Evolutionary conservation across 768 basidiomycete genomes (phyloP).

Genomic region (Amanita rubescens): DNA sequence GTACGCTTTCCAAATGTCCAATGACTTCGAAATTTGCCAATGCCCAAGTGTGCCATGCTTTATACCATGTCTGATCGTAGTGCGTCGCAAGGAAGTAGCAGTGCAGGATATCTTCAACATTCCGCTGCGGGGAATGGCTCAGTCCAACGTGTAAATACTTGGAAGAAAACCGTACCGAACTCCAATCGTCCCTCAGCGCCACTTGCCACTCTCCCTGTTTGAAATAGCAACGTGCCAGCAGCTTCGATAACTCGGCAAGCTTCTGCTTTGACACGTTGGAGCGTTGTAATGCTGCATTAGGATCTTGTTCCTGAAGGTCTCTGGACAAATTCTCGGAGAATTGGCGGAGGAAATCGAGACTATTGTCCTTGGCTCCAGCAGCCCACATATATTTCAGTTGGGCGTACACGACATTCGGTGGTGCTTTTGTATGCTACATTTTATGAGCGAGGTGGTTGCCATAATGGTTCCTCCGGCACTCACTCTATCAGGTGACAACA

Average conservation of each 20-base stretch:
- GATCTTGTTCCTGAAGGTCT: slow-evolving; percentile 59
- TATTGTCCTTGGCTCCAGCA: slow-evolving; percentile 67
- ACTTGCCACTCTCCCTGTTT: slow-evolving; percentile 95
- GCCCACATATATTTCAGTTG: slow-evolving; percentile 97
- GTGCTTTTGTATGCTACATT: slow-evolving; percentile 63
- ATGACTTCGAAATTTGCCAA: slow-evolving; percentile 95
- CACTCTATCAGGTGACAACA: slow-evolving; percentile 71
- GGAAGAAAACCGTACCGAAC: slow-evolving; percentile 45
- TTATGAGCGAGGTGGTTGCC: slow-evolving; percentile 16
- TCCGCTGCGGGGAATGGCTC: slow-evolving; percentile 39
- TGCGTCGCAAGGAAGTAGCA: slow-evolving; percentile 84
- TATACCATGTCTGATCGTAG: slow-evolving; percentile 95
- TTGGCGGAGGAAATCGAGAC: slow-evolving; percentile 71
- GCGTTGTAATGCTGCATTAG: slow-evolving; percentile 42
- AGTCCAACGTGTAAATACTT: not conserved
- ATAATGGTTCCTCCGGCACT: slow-evolving; percentile 11
- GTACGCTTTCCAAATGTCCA: slow-evolving; percentile 64
- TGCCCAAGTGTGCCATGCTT: slow-evolving; percentile 99
- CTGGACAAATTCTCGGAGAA: slow-evolving; percentile 72
- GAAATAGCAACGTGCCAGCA: slow-evolving; percentile 95
- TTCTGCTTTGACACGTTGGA: slow-evolving; percentile 50
- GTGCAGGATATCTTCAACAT: slow-evolving; percentile 74
- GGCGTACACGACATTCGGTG: slow-evolving; percentile 94
- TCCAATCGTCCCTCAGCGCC: slow-evolving; percentile 74
- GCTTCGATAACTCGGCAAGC: slow-evolving; percentile 59